phyloP scores from a whole-genome alignment of 805 yeast species.

The Lachancea waltii region DNA sequence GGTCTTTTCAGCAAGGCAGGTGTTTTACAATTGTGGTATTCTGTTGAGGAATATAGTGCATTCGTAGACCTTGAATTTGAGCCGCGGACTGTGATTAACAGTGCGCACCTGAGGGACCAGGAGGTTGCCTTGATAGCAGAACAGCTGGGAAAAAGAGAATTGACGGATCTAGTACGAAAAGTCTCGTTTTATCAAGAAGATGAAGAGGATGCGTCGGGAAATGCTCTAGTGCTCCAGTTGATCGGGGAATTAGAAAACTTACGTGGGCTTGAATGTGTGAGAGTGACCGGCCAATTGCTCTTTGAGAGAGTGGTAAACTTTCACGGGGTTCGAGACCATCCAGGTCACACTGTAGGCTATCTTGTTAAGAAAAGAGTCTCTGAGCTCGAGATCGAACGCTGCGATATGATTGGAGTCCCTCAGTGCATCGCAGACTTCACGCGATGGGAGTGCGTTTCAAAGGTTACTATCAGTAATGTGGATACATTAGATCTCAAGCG shows the following conservation, averaged over 20 bases:
- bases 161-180: conserved; percentile 1
- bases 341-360: conserved; percentile 25
- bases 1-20: conserved; percentile 20
- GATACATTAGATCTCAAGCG: conserved; percentile 21
- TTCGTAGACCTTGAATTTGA: conserved; percentile 1
- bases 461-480: conserved; percentile 14
- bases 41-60: conserved; percentile 18
- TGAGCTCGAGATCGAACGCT: conserved; percentile 15
- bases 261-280: conserved; percentile 17
- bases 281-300: conserved; percentile 17
- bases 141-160: not conserved
- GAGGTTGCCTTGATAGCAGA: not conserved
- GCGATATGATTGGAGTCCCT: conserved; percentile 9
- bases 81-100: conserved; percentile 2
- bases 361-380: conserved; percentile 18
- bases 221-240: conserved; percentile 6
- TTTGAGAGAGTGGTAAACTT: conserved; percentile 24
- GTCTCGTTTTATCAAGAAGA: conserved; percentile 5
- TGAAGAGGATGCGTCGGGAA: conserved; percentile 2
- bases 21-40: conserved; percentile 27
- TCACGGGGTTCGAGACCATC: conserved; percentile 28
- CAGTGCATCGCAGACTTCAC: conserved; percentile 22
- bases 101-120: not conserved
- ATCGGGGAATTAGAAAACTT: conserved; percentile 18
- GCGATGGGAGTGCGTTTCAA: conserved; percentile 26